phyloP scores from a whole-genome alignment of 768 basidiomycete genomes.

The Phanerochaete carnosa region DNA sequence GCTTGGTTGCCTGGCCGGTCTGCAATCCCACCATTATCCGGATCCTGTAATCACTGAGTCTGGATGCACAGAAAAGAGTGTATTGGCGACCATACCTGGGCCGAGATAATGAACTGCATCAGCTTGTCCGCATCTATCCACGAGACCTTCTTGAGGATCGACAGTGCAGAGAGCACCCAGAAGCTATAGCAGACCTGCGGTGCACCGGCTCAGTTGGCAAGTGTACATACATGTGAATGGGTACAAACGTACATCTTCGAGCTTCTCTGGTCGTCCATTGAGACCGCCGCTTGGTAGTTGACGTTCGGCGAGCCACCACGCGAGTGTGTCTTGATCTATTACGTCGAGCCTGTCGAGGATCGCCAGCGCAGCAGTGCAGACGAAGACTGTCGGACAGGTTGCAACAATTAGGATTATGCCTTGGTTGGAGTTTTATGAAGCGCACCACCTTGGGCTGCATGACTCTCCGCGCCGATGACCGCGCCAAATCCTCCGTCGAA shows the following conservation, averaged over 20 bases:
- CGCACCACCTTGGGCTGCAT: slow-evolving; percentile 91
- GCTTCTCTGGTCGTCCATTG: slow-evolving; percentile 96
- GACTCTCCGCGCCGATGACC: slow-evolving; percentile 83
- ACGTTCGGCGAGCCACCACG: slow-evolving; percentile 92
- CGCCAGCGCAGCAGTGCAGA: slow-evolving; percentile 83
- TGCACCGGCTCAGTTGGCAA: not conserved
- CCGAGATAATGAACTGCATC: slow-evolving; percentile 77
- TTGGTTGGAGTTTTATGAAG: no score
- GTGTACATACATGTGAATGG: not conserved
- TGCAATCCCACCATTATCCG: slow-evolving; percentile 88
- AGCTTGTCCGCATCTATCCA: slow-evolving; percentile 90
- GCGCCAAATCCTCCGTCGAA: slow-evolving; percentile 96
- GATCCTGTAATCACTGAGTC: slow-evolving; percentile 51
- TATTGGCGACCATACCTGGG: slow-evolving; percentile 55
- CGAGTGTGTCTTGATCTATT: slow-evolving; percentile 75
- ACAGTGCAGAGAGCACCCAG: slow-evolving; percentile 89
- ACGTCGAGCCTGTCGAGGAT: slow-evolving; percentile 82
- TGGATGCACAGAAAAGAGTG: not conserved
- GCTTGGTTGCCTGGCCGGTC: slow-evolving; percentile 92
- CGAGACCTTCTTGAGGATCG: slow-evolving; percentile 74
- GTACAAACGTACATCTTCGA: slow-evolving; percentile 75
- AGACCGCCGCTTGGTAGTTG: slow-evolving; percentile 92
- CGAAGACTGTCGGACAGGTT: slow-evolving; percentile 74
- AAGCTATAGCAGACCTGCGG: slow-evolving; percentile 95
- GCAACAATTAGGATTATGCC: no score